Evolutionary conservation across 305 asterid species (phyloP), one percentile per base, ranked within the genome.

Genomic region (Fraxinus floribunda): DNA sequence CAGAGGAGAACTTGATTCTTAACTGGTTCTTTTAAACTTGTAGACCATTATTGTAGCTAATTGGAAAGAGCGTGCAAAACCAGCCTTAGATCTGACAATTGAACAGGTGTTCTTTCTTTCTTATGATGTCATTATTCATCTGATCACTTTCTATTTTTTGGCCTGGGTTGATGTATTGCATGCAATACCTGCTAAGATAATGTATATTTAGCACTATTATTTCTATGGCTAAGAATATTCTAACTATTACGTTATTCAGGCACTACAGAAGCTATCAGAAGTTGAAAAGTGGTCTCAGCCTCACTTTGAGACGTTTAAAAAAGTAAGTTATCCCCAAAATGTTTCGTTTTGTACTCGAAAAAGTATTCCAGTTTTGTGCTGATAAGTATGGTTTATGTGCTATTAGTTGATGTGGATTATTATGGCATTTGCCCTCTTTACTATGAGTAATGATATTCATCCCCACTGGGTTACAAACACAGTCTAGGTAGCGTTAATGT

Each of bases 51-150:
- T 88, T 36, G 18, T 81, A 78, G 81, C 83, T 79, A 72, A 81
- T 18, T 90, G 92, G 94, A 80, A 84, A 82, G 87, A 80, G 85
- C 84, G 79, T 32, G 94, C 81, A 66, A 82, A 80, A 68, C 91
- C 92, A 80, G 41, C 77, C 66, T 77, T 89, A 41, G 87, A 86
- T 79, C 80, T 66, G 73, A 55, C 85, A 46, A 70, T 86, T 26
- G 78, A 84, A 85, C 86, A 88, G 92, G 92, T 89, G 5, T 62
- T 76, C 22, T 46, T 68, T 41, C 57, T 84, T 55, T 36, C 52
- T 24, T 66, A 13, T 68, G 55, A 55, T 39, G 44, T 57, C 49
- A 29, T 55, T 41, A 38, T 64, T 64, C 68, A 35, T 38, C 34
- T 34, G 68, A 74, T 44, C 38, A 73, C 38, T 5, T 62, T 70